Evolutionary conservation across 1,284 basidiomycete species (phyloP).

Genomic region (Thecaphora frezii): DNA sequence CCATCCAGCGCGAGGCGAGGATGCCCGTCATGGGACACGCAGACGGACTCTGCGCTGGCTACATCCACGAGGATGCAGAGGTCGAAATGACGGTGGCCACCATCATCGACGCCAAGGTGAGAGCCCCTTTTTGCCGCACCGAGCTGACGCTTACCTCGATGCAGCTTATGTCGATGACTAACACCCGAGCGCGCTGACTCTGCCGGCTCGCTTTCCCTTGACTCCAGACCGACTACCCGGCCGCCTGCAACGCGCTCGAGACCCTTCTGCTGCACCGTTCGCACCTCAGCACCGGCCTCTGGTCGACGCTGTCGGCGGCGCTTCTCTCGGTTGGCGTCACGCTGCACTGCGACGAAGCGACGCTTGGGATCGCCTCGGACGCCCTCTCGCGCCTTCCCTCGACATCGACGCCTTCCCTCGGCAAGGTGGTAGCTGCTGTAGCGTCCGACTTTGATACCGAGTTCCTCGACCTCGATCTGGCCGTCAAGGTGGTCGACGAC

Average conservation of each 20-base stretch:
- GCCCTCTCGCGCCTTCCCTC: conserved; percentile 3
- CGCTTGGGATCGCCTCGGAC: conserved; percentile 1
- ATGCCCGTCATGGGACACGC: conserved; percentile 99
- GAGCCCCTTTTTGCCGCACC: no score
- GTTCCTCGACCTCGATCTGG: conserved; percentile 65
- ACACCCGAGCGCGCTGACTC: no score
- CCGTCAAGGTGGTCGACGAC: conserved; percentile 74
- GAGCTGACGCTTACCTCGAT: no score
- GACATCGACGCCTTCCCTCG: conserved; percentile 60
- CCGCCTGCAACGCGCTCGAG: conserved; percentile 92
- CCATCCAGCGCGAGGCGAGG: conserved; percentile 83
- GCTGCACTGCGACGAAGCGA: conserved; percentile 73
- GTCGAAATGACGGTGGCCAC: conserved; percentile 76
- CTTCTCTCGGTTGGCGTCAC: conserved; percentile 72
- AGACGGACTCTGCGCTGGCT: conserved; percentile 88
- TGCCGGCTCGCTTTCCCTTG: not conserved
- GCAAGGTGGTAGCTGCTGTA: conserved; percentile 32
- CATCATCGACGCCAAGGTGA: conserved; percentile 86
- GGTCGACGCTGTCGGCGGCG: conserved; percentile 75
- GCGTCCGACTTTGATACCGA: conserved; percentile 78
- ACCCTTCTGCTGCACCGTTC: conserved; percentile 82
- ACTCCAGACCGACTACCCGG: conserved; percentile 82
- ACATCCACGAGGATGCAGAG: conserved; percentile 81
- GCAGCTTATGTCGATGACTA: not conserved
- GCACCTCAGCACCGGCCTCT: conserved; percentile 61